Conservation (phyloP, 2,329 filamentous ascomycete genomes). For the Sarocladiaceae sp. region DNA sequence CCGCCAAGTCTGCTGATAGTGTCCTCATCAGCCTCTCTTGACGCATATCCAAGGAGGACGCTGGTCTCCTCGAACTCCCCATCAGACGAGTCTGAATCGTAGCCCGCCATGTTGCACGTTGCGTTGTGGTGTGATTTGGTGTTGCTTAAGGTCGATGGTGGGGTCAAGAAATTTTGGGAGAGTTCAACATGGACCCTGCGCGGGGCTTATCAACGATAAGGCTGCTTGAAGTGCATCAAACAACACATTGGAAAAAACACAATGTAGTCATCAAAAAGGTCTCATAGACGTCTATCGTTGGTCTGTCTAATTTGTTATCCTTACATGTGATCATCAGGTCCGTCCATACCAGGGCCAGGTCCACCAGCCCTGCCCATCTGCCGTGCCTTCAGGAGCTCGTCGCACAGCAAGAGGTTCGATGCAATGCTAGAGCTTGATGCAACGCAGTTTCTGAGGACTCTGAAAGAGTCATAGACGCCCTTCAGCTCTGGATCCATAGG, state of each 20-base stretch:
- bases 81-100: constrained; percentile 81
- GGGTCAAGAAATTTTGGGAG: constrained; percentile 35
- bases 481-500: constrained; percentile 92
- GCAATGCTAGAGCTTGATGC: constrained; percentile 93
- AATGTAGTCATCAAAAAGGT: constrained; percentile 19
- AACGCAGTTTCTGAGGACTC: constrained; percentile 87
- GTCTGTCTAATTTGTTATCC: constrained; percentile 27
- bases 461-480: constrained; percentile 93
- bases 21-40: constrained; percentile 69
- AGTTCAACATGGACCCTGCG: constrained; percentile 13
- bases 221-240: too few relatives aligned
- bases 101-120: constrained; percentile 56
- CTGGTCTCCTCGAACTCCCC: constrained; percentile 72
- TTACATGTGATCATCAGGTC: constrained; percentile 47
- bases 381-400: constrained; percentile 94
- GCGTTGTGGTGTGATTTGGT: constrained; percentile 12
- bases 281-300: constrained; percentile 30
- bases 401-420: constrained; percentile 88
- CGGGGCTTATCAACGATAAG: constrained; percentile 19
- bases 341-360: constrained; percentile 60
- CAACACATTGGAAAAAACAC: neutral
- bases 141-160: constrained; percentile 21
- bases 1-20: constrained; percentile 84
- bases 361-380: constrained; percentile 74
- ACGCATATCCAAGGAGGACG: constrained; percentile 84